Base-by-base conservation (phyloP, 331 rosid genomes). In the Malus hybrid region DNA sequence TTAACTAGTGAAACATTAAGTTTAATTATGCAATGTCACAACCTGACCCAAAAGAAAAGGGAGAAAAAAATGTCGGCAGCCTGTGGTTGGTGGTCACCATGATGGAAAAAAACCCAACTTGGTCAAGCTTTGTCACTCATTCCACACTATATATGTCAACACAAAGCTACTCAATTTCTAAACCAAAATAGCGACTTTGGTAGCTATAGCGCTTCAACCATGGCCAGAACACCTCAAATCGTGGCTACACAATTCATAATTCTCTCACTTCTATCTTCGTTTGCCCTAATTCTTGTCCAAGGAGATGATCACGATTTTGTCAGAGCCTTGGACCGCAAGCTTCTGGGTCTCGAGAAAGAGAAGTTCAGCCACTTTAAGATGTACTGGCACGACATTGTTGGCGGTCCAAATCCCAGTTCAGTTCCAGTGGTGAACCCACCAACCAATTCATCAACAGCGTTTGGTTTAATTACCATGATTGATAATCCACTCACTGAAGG, bases 361-460 rank as follows among this genome's bases (percentile, higher is more conserved):
- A 86, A 86, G 83, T 77, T 86, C 8, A 84, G 86, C 86, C 88
- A 86, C 73, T 84, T 86, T 42, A 70, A 66, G 7, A 48, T 86
- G 44, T 86, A 76, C 36, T 86, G 88, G 88, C 90, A 86, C 44
- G 90, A 84, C 76, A 60, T 67, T 19, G 1, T 60, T 16, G 32
- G 65, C 3, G 88, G 90, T 4, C 28, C n/a, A 27, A 79, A 84
- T 74, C 79, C 90, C 6, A 61, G 61, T 46, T 79, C 81, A 0
- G 55, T 84, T 14, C n/a, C 0, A 3, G 76, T 86, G n/a, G 67
- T 86, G 14, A 27, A 1, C 7, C 67, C 90, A 4, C 62, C 80
- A 13, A 12, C 18, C 22, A 79, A 80, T 75, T 10, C 78, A 15
- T 8, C 85, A 10, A 75, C 80, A 1, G 48, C 11, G 0, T 81